Base-by-base conservation (phyloP, 2,329 filamentous ascomycete genomes). In the Ascochyta clinopodiicola region DNA sequence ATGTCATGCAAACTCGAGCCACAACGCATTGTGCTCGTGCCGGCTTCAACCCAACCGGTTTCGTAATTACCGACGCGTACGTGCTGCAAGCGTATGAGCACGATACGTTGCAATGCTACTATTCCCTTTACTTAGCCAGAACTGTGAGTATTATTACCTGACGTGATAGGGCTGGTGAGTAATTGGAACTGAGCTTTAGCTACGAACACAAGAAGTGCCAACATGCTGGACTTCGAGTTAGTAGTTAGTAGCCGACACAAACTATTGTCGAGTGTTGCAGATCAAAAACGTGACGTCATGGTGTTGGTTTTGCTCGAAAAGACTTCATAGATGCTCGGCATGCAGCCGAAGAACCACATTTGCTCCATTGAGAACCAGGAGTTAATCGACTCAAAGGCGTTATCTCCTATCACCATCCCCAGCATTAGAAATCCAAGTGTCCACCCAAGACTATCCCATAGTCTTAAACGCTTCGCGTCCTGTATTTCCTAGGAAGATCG, bases 31-130 rank as follows among this genome's bases (percentile, higher is more conserved):
- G 68, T 62, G 4, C 60, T 66, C 43, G 57, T 57, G 49, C 45
- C 29, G 15, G 44, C 62, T 29, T 61, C 47, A 4, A 57, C 64
- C 9, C 51, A 62, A 15, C 63, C 64, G 7, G 80, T 71, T 0
- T 75, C 75, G 13, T 77, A 73, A 21, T 77, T 71, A 39, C 4
- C 25, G 12, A 32, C 36, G 21, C 34, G n/a, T 17, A 8, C 7
- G 38, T 10, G 21, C 21, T 17, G 27, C 17, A 43, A 22, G 8
- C 15, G n/a, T 15, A 19, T 31, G n/a, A 21, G 25, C n/a, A 42
- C n/a, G 22, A 25, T 25, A 12, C 13, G 29, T 24, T 19, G 35
- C 12, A 34, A 35, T 19, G 32, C 15, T 29, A 34, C 31, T n/a
- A n/a, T 32, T 32, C 34, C 37, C 31, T 35, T 44, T 7, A 3